Base-by-base conservation (phyloP, 345 rosid genomes). In the Gossypium turneri region DNA sequence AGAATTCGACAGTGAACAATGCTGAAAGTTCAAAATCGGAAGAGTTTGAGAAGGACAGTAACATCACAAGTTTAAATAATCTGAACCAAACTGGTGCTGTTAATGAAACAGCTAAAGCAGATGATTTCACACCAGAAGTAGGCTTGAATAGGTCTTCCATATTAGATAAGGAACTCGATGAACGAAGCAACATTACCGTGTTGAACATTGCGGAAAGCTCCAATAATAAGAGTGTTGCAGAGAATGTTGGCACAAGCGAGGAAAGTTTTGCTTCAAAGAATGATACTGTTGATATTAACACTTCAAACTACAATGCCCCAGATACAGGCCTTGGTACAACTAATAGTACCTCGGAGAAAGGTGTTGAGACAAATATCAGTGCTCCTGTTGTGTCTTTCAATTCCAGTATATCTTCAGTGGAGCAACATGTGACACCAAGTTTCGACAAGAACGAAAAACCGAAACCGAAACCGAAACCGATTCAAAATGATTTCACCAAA, bases 51-150 rank as follows among this genome's bases (percentile, higher is more conserved):
- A 53, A 58, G n/a, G 24, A 71, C 48, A 67, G 62, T 53, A 76
- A 78, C 65, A 25, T 16, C 19, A 78, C 79, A 59, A 67, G 55
- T 68, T 29, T 63, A 24, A 70, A 58, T 79, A 76, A 74, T 73
- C 12, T 73, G 57, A 85, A 70, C 73, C 79, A 87, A 45, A 75
- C 73, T 70, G 68, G 47, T 78, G 34, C 73, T n/a, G 20, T n/a
- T 65, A 50, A 75, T 66, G 87, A 78, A 79, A 75, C 67, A 27
- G 77, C 27, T 75, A 24, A 69, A 27, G 75, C 17, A 76, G 81
- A 75, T 70, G 89, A 56, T 29, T 8, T 71, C 70, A 57, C 56
- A 27, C 19, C 78, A 62, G 75, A 43, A 59, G 29, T 10, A 9
- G 53, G 71, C 50, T 77, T 34, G 67, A 67, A 82, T 68, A 71